Evolutionary conservation across 2,329 filamentous ascomycete species (phyloP), one percentile per base, ranked within the genome.

Genomic region (Colletotrichum cordylinicola): DNA sequence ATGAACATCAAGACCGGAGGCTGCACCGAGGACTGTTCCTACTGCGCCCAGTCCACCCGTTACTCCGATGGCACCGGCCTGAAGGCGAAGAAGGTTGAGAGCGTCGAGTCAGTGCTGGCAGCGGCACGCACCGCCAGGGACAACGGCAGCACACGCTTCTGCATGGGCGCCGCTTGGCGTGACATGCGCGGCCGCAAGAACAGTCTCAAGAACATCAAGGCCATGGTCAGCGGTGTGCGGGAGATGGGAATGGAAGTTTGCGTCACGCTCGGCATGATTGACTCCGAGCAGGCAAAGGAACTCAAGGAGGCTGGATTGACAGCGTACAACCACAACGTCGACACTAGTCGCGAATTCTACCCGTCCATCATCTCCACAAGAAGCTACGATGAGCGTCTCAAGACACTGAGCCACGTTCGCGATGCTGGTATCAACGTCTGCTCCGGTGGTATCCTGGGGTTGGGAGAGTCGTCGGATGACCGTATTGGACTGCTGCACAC

Each of bases 1-100:
- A 98, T 98, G 94, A 98, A 98, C 88, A 98, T 98, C 88, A 98
- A 98, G 84, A 98, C 95, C 10, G 96, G 96, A 70, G 96, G 96
- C 64, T 98, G 96, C 86, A 95, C 92, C 80, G 96, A 98, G 84
- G 96, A 98, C 85, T 98, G 96, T 87, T 95, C 94, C 29, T 98
- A 98, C 91, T 98, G 95, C 84, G 94, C 95, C 4, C 95, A 98
- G 85, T 96, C 95, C 6, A 95, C 94, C 8, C 93, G 94, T 31
- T 94, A 98, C 89, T 86, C 90, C 74, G 88, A 95, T 48, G 94
- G 94, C 55, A 93, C 96, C 6, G 95, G 95, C 9, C 90, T 98
- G 37, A 91, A 95, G 82, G 94, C 96, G 13, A 94, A 94, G 77
- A 94, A 95, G 80, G 92, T 98, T 82, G 93, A 93, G 77, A 90